These are phyloP conservation scores for Paraphoma chrysanthemicola DNA, from an alignment of 2,329 filamentous ascomycete genomes.

Conservation along the genomic window DNA sequence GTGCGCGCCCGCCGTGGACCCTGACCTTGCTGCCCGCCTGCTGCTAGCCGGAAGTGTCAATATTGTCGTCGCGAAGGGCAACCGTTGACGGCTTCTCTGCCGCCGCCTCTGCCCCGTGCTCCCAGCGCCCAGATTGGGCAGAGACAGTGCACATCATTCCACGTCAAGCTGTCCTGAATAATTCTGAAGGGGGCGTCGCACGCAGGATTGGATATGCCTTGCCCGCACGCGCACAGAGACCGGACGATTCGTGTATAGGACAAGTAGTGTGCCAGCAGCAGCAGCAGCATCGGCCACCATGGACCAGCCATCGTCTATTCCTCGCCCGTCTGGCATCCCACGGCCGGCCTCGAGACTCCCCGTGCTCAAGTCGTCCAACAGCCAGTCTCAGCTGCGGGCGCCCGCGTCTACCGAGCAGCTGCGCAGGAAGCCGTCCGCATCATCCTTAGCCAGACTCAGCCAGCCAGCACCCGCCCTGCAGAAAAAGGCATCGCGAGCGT, in stretches of 20 bases:
- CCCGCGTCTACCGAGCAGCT: conserved; percentile 55
- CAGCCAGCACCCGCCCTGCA: conserved; percentile 29
- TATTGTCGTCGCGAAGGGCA: conserved; percentile 20
- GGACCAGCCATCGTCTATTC: conserved; percentile 40
- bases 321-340: conserved; percentile 52
- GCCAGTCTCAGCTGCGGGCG: conserved; percentile 50
- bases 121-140: conserved; percentile 11
- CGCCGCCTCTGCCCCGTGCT: conserved; percentile 13
- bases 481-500: conserved; percentile 41
- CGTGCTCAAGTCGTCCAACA: conserved; percentile 50
- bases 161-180: no score
- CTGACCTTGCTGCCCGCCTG: no score
- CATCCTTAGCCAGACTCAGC: conserved; percentile 27
- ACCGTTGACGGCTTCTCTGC: conserved; percentile 8
- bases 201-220: conserved; percentile 15
- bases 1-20: not conserved
- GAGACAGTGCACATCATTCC: not conserved
- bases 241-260: conserved; percentile 12
- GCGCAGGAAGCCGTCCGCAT: conserved; percentile 40
- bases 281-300: conserved; percentile 27
- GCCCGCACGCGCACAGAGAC: not conserved
- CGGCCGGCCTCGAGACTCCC: conserved; percentile 60
- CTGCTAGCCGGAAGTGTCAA: no score
- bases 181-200: conserved; percentile 7
- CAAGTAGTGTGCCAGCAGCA: conserved; percentile 13